phyloP scores from a whole-genome alignment of 2,329 filamentous ascomycete species.

The Fusarium foetens region DNA sequence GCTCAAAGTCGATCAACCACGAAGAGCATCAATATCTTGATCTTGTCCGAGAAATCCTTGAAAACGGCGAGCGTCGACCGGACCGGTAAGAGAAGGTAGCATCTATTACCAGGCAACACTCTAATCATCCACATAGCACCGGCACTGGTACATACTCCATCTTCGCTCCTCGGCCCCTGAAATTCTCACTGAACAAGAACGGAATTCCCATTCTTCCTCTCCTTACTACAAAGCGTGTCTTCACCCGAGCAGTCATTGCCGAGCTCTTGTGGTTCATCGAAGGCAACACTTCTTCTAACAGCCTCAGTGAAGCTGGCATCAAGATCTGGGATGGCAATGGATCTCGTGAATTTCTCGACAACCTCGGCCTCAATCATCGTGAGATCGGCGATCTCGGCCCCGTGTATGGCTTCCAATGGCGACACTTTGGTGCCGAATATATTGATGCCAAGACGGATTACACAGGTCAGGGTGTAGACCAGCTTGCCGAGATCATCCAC shows the following conservation, averaged over 20 bases:
- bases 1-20: slow-evolving; percentile 57
- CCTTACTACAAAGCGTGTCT: slow-evolving; percentile 97
- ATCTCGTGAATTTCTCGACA: slow-evolving; percentile 88
- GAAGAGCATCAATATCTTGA: slow-evolving; percentile 96
- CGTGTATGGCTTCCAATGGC: slow-evolving; percentile 99
- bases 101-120: background rate
- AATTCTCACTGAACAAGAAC: slow-evolving; percentile 80
- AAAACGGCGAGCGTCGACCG: slow-evolving; percentile 85
- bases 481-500: slow-evolving; percentile 88
- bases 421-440: slow-evolving; percentile 95
- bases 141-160: slow-evolving; percentile 92
- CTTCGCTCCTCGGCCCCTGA: slow-evolving; percentile 86
- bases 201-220: slow-evolving; percentile 80
- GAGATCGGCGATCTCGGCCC: slow-evolving; percentile 91
- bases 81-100: slow-evolving; percentile 70
- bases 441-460: slow-evolving; percentile 83
- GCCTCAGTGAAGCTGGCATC: slow-evolving; percentile 81
- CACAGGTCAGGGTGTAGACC: slow-evolving; percentile 87
- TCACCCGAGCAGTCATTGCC: slow-evolving; percentile 86
- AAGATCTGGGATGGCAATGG: slow-evolving; percentile 99
- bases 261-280: slow-evolving; percentile 97
- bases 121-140: slow-evolving; percentile 66
- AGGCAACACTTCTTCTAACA: slow-evolving; percentile 81
- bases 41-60: slow-evolving; percentile 85
- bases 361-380: slow-evolving; percentile 81